Conservation (phyloP, 1,139 yeast species). For the Hyphopichia wangnamkhiaoensis region DNA sequence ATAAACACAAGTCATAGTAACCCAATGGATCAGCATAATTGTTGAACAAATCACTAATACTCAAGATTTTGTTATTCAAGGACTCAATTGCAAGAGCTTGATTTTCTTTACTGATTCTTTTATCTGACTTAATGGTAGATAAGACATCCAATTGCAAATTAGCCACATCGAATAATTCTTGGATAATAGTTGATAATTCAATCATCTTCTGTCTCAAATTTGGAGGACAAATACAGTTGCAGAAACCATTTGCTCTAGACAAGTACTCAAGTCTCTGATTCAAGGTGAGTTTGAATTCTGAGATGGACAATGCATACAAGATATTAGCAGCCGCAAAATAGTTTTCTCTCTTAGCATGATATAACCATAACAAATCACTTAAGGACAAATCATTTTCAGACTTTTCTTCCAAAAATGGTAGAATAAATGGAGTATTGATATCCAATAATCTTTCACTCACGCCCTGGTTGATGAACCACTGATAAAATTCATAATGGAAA, state of each 20-base stretch:
- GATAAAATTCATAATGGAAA: constrained; percentile 89
- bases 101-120: constrained; percentile 50
- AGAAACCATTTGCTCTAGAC: constrained; percentile 91
- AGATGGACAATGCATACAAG: constrained; percentile 69
- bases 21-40: constrained; percentile 86
- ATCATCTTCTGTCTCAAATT: constrained; percentile 74
- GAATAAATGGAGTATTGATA: constrained; percentile 76
- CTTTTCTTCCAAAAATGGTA: constrained; percentile 75
- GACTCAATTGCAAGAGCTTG: constrained; percentile 50
- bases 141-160: constrained; percentile 83
- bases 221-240: constrained; percentile 83
- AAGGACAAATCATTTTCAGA: constrained; percentile 67
- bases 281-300: constrained; percentile 69
- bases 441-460: constrained; percentile 75
- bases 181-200: constrained; percentile 66
- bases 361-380: constrained; percentile 86
- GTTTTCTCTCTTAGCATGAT: constrained; percentile 79
- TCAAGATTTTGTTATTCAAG: constrained; percentile 64
- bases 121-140: constrained; percentile 58
- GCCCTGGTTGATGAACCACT: constrained; percentile 85
- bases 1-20: constrained; percentile 77
- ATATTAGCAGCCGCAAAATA: constrained; percentile 84
- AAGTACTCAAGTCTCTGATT: constrained; percentile 81
- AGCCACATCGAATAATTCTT: constrained; percentile 85
- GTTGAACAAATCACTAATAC: constrained; percentile 80